Evolutionary conservation across 148 eudicot species (phyloP), one percentile per base, ranked within the genome.

Genomic region (Drosera capensis): DNA sequence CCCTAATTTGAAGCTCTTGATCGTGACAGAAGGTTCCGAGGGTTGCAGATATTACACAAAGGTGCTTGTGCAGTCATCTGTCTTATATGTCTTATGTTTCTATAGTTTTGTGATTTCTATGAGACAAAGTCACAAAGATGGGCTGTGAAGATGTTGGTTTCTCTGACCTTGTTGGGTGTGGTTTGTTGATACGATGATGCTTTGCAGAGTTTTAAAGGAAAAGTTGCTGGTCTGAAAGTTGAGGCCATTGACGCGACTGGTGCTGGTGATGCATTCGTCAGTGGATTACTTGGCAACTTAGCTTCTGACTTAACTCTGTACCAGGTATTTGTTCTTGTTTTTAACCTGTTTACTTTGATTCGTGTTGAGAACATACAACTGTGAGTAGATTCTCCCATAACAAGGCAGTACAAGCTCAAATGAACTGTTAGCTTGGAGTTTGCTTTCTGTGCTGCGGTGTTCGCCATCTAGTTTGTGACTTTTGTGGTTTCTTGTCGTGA

Each of bases 261-360:
- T 39, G 96, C 94, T 3, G 96, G 96, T 29, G 96, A 87, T 66
- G 82, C 96, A 42, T 87, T 87, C 52, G 77, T 68, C 15, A 94
- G 78, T 31, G 96, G 86, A 25, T 25, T 82, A 36, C 64, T 87
- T 36, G 56, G 60, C 59, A 60, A 54, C 48, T 64, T 87, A 59
- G 94, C 86, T 48, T 59, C 78, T 21, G 80, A 87, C 60, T 29
- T 65, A 52, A 66, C 37, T 45, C 39, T 79, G 28, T 60, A 52
- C 31, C 45, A 79, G 94, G 96, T 87, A 65, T 43, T 19, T 25
- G 39, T 24, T 21, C 18, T 39, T 13, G 5, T 9, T 28, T 9
- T 4, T 28, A 4, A 28, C 31, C 9, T 28, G 31, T 3, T 28
- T 28, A 9, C 9, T 28, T 4, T 28, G 6, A 3, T 28, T 9